Evolutionary conservation across 1,284 basidiomycete genomes (phyloP), one percentile per base, ranked within the genome.

Genomic region (Fomitiporia mediterranea): DNA sequence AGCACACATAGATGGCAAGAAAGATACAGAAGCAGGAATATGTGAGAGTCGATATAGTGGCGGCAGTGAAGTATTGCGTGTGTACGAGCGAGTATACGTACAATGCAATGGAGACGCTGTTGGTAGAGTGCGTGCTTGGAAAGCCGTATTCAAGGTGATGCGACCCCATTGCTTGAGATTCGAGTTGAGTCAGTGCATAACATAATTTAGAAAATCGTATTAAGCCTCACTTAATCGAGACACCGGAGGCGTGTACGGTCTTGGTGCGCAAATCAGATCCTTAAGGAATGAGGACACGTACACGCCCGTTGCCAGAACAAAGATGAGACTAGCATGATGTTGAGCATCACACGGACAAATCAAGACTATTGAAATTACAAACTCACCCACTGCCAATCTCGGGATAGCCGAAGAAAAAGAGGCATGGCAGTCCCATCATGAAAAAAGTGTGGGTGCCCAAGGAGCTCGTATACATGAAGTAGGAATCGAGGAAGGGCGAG

Each of bases 391-490:
- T 70, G 3, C 86, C 92, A 44, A 84, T 74, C 48, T 85, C 78
- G 1, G 75, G 74, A 60, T 84, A 81, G 1, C 93, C 93, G 64
- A 96, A 92, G 79, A 94, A 98, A 68, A 89, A 96, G 56, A 91
- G 77, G 2, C 87, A 75, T 0, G 96, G 95, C 1, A 98, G 73
- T 62, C 91, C 82, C 25, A 86, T 83, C 82, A 96, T 91, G 76
- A 98, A 98, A 74, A 96, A 98, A 0, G 91, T 95, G 67, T 98
- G 95, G 0, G 94, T 92, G 0, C 92, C 92, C 46, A 97, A 79
- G 0, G 91, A 79, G 1, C 92, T 94, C 0, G 91, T 89, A 68
- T 95, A 92, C 57, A 96, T 85, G 67, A 99, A 98, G 68, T 91
- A 98, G 0, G 74, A 75, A 70, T 99, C 95, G 19, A 93, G 72